Percentiles rank a stretch among this genome's conserved stretches.
phyloP scores from a whole-genome alignment of 2,329 filamentous ascomycete species.

The Clathrospora elynae region DNA sequence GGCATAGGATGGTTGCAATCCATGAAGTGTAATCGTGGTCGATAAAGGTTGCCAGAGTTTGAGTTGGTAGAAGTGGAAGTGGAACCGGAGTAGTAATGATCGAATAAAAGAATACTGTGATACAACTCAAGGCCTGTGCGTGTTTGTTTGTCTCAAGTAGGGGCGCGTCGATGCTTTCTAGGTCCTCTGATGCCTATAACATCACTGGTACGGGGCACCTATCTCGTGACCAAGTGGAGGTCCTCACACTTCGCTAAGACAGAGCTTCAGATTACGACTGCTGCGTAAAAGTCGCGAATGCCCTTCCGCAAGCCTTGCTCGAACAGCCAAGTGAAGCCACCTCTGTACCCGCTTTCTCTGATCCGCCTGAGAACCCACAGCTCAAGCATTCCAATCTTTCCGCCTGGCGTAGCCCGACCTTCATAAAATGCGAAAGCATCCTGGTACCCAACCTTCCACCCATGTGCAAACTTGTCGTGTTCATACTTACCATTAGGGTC shows the following conservation, averaged over 20 bases:
- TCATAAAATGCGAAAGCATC: slow-evolving; percentile 60
- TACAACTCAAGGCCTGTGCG: background rate
- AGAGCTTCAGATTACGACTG: slow-evolving; percentile 24
- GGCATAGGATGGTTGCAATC: background rate
- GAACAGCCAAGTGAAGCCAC: slow-evolving; percentile 57
- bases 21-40: background rate
- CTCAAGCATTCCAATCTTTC: slow-evolving; percentile 63
- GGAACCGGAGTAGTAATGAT: background rate
- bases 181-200: background rate
- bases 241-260: background rate
- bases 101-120: background rate
- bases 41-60: background rate
- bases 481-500: slow-evolving; percentile 55
- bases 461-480: slow-evolving; percentile 60
- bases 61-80: background rate
- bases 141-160: background rate
- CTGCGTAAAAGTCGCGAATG: slow-evolving; percentile 48
- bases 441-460: slow-evolving; percentile 62
- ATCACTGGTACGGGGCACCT: slow-evolving; percentile 1
- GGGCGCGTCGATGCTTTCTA: background rate
- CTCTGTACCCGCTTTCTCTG: slow-evolving; percentile 56
- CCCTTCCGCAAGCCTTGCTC: slow-evolving; percentile 57
- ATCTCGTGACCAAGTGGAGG: slow-evolving; percentile 1
- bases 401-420: slow-evolving; percentile 47
- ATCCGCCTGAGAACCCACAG: slow-evolving; percentile 64